Conservation (phyloP, 129 eudicot species). For the Smallanthus sonchifolius region DNA sequence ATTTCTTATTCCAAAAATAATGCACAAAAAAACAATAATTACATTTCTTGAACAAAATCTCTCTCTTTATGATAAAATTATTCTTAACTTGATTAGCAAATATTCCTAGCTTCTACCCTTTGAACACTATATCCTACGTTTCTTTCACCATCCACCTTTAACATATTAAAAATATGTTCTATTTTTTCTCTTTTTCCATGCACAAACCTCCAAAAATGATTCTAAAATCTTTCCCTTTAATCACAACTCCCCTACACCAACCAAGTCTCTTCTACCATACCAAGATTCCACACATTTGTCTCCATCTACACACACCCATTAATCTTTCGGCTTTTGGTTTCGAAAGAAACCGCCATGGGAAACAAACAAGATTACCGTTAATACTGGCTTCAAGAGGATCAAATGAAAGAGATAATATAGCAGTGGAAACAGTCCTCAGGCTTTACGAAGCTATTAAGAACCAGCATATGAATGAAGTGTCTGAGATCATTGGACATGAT, state of each 20-base stretch:
- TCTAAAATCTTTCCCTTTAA: conserved; percentile 20
- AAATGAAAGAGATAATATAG: conserved; percentile 33
- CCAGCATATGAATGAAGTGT: conserved; percentile 37
- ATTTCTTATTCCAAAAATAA: too few relatives aligned
- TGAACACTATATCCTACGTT: neutral
- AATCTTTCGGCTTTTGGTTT: neutral
- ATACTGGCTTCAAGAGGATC: conserved; percentile 30
- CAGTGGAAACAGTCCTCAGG: conserved; percentile 57
- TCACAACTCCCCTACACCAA: conserved; percentile 6
- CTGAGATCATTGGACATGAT: conserved; percentile 76
- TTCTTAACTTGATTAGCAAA: conserved; percentile 33
- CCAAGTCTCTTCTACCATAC: conserved; percentile 3
- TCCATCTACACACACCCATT: conserved; percentile 1
- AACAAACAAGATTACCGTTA: neutral
- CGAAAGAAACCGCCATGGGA: neutral
- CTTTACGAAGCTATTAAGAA: conserved; percentile 56
- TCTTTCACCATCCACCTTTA: neutral
- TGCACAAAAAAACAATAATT: too few relatives aligned
- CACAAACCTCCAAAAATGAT: conserved; percentile 25
- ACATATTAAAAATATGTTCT: conserved; percentile 13
- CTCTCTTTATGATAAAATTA: conserved; percentile 2
- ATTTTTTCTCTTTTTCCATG: neutral
- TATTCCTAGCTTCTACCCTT: conserved; percentile 46
- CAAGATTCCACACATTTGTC: conserved; percentile 7
- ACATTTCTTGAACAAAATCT: too few relatives aligned